Conservation (phyloP, 305 asterid species). For the Fraxinus sp. region DNA sequence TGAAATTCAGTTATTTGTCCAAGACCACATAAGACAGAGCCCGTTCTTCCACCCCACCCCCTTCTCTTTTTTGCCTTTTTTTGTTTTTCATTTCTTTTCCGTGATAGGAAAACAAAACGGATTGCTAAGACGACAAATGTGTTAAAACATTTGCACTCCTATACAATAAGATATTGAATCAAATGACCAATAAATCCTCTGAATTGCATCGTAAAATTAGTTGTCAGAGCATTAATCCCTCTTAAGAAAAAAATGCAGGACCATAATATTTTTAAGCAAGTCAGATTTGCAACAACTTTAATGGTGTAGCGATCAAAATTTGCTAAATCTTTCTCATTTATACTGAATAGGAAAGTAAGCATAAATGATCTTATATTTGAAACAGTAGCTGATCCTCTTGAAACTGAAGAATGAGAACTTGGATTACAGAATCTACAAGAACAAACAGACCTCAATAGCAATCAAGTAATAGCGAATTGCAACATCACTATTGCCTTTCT, state of each 20-base stretch:
- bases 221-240: background rate
- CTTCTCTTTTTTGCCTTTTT: background rate
- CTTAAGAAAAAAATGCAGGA: background rate
- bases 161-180: background rate
- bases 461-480: slow-evolving; percentile 92
- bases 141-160: background rate
- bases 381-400: background rate
- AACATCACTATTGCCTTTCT: slow-evolving; percentile 87
- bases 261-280: background rate
- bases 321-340: slow-evolving; percentile 14
- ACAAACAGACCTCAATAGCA: slow-evolving; percentile 86
- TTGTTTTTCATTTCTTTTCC: background rate
- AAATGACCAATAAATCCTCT: background rate
- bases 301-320: background rate
- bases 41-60: slow-evolving; percentile 11
- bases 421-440: background rate
- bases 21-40: slow-evolving; percentile 5
- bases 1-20: slow-evolving; percentile 23
- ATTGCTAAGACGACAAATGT: background rate
- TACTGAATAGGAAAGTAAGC: background rate
- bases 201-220: background rate
- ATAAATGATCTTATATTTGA: background rate
- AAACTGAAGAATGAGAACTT: background rate
- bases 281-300: background rate
- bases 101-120: background rate